These are phyloP conservation scores for Sarcomyxa edulis DNA, from an alignment of 768 basidiomycete species.

Conservation along the genomic window DNA sequence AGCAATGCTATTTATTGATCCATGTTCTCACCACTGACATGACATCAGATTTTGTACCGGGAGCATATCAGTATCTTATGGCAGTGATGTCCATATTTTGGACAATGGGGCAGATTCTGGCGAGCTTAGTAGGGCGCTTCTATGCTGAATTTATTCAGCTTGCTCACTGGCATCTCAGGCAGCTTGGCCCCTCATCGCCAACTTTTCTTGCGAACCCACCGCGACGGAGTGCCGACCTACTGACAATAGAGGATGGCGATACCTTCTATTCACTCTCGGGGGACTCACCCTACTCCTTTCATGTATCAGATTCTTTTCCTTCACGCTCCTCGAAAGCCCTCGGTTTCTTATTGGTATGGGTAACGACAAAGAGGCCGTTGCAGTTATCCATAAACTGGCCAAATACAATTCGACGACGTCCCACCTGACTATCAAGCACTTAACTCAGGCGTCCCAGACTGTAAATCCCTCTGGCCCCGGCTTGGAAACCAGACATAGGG, in stretches of 20 bases:
- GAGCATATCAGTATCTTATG: conserved; percentile 68
- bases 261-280: conserved; percentile 66
- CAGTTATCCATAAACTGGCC: conserved; percentile 59
- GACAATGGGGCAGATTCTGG: conserved; percentile 69
- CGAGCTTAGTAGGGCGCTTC: conserved; percentile 31
- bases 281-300: conserved; percentile 64
- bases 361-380: conserved; percentile 55
- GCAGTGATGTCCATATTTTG: conserved; percentile 76
- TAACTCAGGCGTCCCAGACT: conserved; percentile 28
- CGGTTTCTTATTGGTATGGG: conserved; percentile 70
- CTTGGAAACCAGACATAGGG: conserved; percentile 6
- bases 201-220: conserved; percentile 49
- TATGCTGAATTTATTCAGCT: not conserved
- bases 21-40: no score
- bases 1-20: conserved; percentile 1
- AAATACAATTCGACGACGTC: conserved; percentile 48
- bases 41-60: conserved; percentile 71
- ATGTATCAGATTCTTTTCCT: conserved; percentile 57
- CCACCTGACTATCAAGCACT: conserved; percentile 44
- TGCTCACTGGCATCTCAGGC: conserved; percentile 28
- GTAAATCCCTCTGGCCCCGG: not conserved
- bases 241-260: conserved; percentile 69
- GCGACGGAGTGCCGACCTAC: conserved; percentile 32
- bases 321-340: conserved; percentile 64
- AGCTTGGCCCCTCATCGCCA: conserved; percentile 67